phyloP scores from a whole-genome alignment of 441 rosid genomes.

The Syzygium syzygioides region DNA sequence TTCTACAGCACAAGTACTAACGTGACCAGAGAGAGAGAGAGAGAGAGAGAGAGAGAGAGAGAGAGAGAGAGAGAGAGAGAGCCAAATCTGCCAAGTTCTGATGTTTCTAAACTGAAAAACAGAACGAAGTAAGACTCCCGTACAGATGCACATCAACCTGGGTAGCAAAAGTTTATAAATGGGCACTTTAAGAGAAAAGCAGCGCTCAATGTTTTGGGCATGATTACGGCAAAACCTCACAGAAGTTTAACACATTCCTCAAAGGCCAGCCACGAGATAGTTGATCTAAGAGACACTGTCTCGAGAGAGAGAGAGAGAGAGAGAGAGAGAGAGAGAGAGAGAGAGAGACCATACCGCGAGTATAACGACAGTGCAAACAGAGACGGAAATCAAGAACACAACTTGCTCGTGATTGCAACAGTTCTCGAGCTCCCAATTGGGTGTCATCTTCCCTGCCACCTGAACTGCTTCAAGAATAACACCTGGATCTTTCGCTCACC shows the following conservation, averaged over 20 bases:
- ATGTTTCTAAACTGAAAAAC: neutral
- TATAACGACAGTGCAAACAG: slow-evolving; percentile 35
- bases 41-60: neutral
- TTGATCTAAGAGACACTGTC: neutral
- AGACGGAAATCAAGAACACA: slow-evolving; percentile 27
- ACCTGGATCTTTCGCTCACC: neutral
- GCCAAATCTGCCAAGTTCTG: neutral
- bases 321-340: neutral
- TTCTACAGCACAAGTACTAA: neutral
- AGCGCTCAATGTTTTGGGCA: neutral
- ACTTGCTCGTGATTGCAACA: slow-evolving; percentile 41
- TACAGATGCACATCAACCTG: neutral
- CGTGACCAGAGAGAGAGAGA: neutral
- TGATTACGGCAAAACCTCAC: neutral
- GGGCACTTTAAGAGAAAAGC: neutral
- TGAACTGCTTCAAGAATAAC: neutral
- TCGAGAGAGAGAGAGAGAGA: neutral
- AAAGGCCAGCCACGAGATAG: neutral
- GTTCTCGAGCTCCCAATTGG: slow-evolving; percentile 32
- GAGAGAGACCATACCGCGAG: slow-evolving; percentile 25
- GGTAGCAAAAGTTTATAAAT: neutral
- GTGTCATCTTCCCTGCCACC: slow-evolving; percentile 7
- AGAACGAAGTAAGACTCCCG: neutral
- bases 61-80: neutral
- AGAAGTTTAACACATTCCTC: neutral